phyloP scores from a whole-genome alignment of 768 basidiomycete species.

The Naganishia friedmannii region DNA sequence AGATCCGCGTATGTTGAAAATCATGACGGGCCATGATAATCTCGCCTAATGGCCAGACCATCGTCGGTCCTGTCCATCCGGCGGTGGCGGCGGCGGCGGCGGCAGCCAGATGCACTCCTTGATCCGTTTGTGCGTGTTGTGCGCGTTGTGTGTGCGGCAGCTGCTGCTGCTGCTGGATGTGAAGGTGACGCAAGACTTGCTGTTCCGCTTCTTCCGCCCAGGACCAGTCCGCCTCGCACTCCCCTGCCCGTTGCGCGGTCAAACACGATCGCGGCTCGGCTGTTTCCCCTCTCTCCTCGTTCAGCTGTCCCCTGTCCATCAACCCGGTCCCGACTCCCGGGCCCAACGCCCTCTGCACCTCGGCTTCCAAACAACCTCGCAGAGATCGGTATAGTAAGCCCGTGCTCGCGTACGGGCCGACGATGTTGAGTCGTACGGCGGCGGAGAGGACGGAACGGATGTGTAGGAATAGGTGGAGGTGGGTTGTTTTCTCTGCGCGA shows the following conservation, averaged over 20 bases:
- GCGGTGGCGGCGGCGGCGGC: background rate
- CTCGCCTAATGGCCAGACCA: slow-evolving; percentile 95
- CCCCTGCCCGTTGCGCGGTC: background rate
- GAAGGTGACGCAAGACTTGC: slow-evolving; percentile 37
- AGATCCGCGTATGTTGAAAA: slow-evolving; percentile 90
- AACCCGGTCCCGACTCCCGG: background rate
- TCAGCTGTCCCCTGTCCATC: background rate
- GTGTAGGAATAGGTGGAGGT: slow-evolving; percentile 89
- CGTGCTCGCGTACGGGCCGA: slow-evolving; percentile 90
- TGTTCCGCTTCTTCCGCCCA: slow-evolving; percentile 42
- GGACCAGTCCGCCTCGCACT: slow-evolving; percentile 26
- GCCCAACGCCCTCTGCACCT: background rate
- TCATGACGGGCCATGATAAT: slow-evolving; percentile 86
- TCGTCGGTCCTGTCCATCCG: slow-evolving; percentile 63
- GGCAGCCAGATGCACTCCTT: too few species aligned
- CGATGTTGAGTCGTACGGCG: slow-evolving; percentile 80
- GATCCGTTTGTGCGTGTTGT: background rate
- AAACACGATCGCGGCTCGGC: background rate
- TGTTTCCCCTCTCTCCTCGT: too few species aligned
- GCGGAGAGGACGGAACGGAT: slow-evolving; percentile 85
- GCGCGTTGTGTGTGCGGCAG: background rate
- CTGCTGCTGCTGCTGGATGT: background rate
- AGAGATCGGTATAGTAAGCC: slow-evolving; percentile 75
- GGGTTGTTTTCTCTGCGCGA: slow-evolving; percentile 73
- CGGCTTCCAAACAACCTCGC: slow-evolving; percentile 44